Percentiles rank a stretch among this genome's conserved stretches.
Evolutionary conservation across 371 early-diverging fungal genomes (phyloP).

Genomic region (Rhizomucor miehei): DNA sequence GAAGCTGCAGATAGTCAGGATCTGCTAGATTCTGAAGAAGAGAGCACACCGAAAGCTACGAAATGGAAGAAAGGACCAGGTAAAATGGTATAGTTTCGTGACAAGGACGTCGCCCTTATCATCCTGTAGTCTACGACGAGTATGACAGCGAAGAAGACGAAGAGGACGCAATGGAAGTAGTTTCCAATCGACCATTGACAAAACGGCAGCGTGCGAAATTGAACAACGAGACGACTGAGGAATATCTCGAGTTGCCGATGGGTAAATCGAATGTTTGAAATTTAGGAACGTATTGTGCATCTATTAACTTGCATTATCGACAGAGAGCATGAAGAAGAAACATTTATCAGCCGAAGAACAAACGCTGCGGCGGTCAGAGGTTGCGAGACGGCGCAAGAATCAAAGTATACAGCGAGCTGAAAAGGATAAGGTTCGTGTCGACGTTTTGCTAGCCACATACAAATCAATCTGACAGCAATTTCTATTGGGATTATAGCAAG

Average conservation of each 20-base stretch:
- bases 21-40: conserved; percentile 14
- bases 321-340: conserved; percentile 46
- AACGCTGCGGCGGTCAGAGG: conserved; percentile 68
- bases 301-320: not conserved
- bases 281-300: too few relatives aligned
- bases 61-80: conserved; percentile 8
- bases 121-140: conserved; percentile 6
- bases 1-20: not conserved
- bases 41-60: conserved; percentile 16
- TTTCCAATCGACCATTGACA: conserved; percentile 57
- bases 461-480: not conserved
- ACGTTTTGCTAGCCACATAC: not conserved
- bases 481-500: conserved; percentile 23
- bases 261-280: conserved; percentile 32
- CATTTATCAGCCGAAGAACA: conserved; percentile 65
- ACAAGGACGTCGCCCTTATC: conserved; percentile 8
- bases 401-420: conserved; percentile 75
- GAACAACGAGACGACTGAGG: conserved; percentile 51
- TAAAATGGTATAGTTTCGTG: not conserved
- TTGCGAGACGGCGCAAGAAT: conserved; percentile 72
- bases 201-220: conserved; percentile 70
- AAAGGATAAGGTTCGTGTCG: conserved; percentile 56
- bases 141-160: conserved; percentile 16
- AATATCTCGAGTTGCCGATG: conserved; percentile 66
- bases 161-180: conserved; percentile 42